Evolutionary conservation across 257 asterid genomes (phyloP), one percentile per base, ranked within the genome.

Genomic region (Solanum ossicruentum): DNA sequence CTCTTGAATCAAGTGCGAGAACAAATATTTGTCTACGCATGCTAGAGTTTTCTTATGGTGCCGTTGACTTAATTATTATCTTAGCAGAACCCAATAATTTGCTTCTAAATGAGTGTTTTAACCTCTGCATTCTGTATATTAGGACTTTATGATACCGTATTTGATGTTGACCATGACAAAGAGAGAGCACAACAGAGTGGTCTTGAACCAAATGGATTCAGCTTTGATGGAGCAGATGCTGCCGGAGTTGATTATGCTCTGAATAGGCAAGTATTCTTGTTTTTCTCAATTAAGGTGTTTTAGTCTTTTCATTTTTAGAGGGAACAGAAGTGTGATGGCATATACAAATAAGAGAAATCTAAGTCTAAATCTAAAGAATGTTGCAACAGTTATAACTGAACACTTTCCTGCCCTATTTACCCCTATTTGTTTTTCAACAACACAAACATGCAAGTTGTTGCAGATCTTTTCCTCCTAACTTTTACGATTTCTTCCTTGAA

Each of bases 231-330:
- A 70, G 98, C 99, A 51, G 99, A 97, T 92, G 93, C 93, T 56
- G 94, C 92, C 61, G 99, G 99, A 32, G 96, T 97, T 56, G 99
- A 97, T 90, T 94, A 95, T 90, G 99, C 99, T 84, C 95, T 95
- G 66, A 93, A 97, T 85, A 93, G 99, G 99, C 94, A 90, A 86
- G 86, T 80, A 58, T 20, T 45, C 23, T 15, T 36, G n/a, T 17
- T 23, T 13, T 65, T 57, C n/a, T 49, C 71, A 10, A 71, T 45
- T 10, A 45, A 43, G 3, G 47, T 26, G 26, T 23, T 75, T 26
- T 26, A 51, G 45, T 77, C 65, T 77, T 77, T 26, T 12, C 60
- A 77, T 15, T 16, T 77, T 23, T 28, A 51, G 52, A 63, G 61
- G 63, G 52, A 77, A 52, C 3, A 10, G 82, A 52, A 52, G 82